A percentile compares a stretch with the other conserved stretches of the same genome.
phyloP scores from a whole-genome alignment of 768 basidiomycete species.

The Pholiota molesta region DNA sequence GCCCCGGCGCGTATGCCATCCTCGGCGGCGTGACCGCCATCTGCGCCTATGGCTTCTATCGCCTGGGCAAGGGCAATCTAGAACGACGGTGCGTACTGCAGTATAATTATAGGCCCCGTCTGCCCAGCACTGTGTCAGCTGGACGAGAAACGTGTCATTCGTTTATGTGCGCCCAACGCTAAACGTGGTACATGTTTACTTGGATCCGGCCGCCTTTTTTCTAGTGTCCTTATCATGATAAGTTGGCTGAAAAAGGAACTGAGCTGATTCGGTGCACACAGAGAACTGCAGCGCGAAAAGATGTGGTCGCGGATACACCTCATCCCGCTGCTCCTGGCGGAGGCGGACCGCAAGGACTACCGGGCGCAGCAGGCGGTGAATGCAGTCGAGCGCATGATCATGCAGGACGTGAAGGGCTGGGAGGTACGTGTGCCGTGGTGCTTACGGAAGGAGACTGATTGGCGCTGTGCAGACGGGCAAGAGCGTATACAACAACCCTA shows the following conservation, averaged over 20 bases:
- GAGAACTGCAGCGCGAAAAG: constrained; percentile 92
- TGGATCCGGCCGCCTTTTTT: constrained; percentile 62
- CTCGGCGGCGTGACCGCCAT: constrained; percentile 86
- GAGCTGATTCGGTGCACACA: constrained; percentile 53
- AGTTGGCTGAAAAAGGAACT: constrained; percentile 40
- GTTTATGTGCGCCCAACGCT: constrained; percentile 57
- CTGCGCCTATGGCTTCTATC: constrained; percentile 91
- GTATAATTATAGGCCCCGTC: constrained; percentile 11
- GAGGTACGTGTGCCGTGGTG: constrained; percentile 63
- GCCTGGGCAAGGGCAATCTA: constrained; percentile 85
- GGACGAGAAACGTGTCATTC: constrained; percentile 68
- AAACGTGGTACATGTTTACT: constrained; percentile 60
- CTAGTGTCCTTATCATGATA: constrained; percentile 47
- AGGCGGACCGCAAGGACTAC: constrained; percentile 90
- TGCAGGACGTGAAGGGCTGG: constrained; percentile 94
- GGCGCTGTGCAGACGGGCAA: constrained; percentile 67
- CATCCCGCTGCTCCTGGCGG: constrained; percentile 88
- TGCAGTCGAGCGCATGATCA: constrained; percentile 84
- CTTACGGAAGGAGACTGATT: constrained; percentile 17
- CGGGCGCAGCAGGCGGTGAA: constrained; percentile 77
- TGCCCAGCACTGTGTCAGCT: constrained; percentile 43
- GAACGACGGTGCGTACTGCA: constrained; percentile 80
- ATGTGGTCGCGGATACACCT: constrained; percentile 96
- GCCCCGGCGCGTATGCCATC: constrained; percentile 82
- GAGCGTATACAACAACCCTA: constrained; percentile 81